Conservation (phyloP, 169 alveolate genomes). For the Cryptosporidium muris region DNA sequence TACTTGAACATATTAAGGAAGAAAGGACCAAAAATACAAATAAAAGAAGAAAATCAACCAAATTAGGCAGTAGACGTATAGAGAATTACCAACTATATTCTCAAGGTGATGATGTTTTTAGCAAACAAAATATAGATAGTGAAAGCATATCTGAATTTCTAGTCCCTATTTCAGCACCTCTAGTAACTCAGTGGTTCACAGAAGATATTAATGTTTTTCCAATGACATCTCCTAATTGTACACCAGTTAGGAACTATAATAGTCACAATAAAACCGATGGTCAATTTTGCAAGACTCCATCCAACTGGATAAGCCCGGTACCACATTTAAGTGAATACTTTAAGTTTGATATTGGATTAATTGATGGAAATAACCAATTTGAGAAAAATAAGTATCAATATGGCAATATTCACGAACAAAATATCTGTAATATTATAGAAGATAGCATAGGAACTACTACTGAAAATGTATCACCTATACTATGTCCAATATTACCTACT, state of each 20-base stretch:
- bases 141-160: conserved; percentile 4
- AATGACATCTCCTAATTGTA: conserved; percentile 1
- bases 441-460: background rate
- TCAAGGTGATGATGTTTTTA: too few species aligned
- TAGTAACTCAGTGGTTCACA: conserved; percentile 6
- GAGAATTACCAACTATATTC: too few species aligned
- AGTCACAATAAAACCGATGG: background rate
- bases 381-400: background rate
- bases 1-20: too few species aligned
- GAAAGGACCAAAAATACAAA: too few species aligned
- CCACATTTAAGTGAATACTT: background rate
- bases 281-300: conserved; percentile 1
- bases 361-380: too few species aligned
- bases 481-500: conserved; percentile 43
- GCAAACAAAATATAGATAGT: background rate
- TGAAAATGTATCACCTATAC: conserved; percentile 29
- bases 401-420: conserved; percentile 13
- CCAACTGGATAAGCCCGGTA: conserved; percentile 10
- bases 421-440: background rate
- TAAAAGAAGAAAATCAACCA: too few species aligned
- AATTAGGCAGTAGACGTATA: too few species aligned
- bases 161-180: conserved; percentile 37
- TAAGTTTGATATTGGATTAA: too few species aligned
- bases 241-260: conserved; percentile 44
- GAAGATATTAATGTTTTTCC: conserved; percentile 3